Base-by-base conservation (phyloP, 140 eudicot species). In the Bidens hawaiensis region DNA sequence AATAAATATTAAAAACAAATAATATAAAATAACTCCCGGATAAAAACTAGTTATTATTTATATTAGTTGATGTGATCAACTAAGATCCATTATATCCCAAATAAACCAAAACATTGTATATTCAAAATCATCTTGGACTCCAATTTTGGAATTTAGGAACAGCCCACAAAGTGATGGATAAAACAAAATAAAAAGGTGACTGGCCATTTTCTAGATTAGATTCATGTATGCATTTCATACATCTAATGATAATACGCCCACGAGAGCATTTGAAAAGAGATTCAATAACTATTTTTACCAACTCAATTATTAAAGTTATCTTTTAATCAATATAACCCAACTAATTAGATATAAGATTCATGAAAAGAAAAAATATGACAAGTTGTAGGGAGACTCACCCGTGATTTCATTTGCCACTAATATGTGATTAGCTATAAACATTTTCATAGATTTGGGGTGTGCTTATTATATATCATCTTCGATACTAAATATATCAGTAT, bases 61-160 rank as follows among this genome's bases (percentile, higher is more conserved):
- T 30, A 3, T 3, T 34, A 7, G 42, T 34, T 34, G 42, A 34
- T 34, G 42, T 34, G 42, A 34, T 34, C 42, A 34, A 34, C 42
- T 6, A 34, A 34, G 11, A 8, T 34, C 42, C 42, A 34, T 34
- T 34, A n/a, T n/a, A 34, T 34, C 42, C 42, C 42, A 34, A 9
- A 34, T 34, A 34, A 34, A 34, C 42, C 42, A 8, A 34, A 34
- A 34, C 15, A 19, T 50, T 34, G 16, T 23, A 16, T 25, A 36
- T 38, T 23, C 27, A 52, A 49, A n/a, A 49, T 31, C 57, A 48
- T 13, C 57, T 19, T 71, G 63, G 64, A 71, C 49, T 53, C 46
- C 38, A 52, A 8, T 42, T 63, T 72, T 63, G 71, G 77, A 64
- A 52, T 72, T 63, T 53, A 30, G 50, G 60, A 45, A 70, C 68